Evolutionary conservation across 352 stramenopile species (phyloP).

Genomic region (Plasmopara muralis): DNA sequence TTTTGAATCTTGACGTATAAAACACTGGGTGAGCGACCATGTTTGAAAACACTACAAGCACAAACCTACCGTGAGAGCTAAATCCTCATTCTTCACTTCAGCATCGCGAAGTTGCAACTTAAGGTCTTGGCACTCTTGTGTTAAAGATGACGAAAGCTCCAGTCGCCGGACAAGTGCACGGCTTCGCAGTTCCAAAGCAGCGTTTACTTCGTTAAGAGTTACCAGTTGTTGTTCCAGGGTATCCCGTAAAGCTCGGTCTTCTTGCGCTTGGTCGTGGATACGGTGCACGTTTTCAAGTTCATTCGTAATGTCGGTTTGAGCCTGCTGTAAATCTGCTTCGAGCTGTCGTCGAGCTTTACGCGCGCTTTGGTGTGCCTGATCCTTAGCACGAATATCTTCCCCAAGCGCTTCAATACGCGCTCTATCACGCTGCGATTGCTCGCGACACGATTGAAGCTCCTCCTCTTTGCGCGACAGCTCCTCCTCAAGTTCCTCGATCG

Average conservation of each 20-base stretch:
- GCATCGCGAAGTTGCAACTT: constrained; percentile 53
- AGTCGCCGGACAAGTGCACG: constrained; percentile 58
- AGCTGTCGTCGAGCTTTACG: constrained; percentile 36
- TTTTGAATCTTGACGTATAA: constrained; percentile 45
- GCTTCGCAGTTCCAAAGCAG: constrained; percentile 61
- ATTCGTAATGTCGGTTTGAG: constrained; percentile 45
- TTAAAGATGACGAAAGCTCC: constrained; percentile 40
- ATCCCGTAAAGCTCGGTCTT: constrained; percentile 43
- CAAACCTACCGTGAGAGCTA: constrained; percentile 42
- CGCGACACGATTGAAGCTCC: constrained; percentile 36
- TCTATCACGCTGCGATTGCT: constrained; percentile 49
- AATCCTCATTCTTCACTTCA: constrained; percentile 65
- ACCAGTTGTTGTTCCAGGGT: constrained; percentile 60
- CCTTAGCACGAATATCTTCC: constrained; percentile 34
- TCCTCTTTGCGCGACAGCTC: constrained; percentile 63
- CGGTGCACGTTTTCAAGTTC: constrained; percentile 45
- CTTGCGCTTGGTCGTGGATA: constrained; percentile 38
- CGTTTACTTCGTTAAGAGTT: constrained; percentile 72
- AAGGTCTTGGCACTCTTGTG: constrained; percentile 52
- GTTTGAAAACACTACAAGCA: too few species aligned
- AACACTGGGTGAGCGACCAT: constrained; percentile 1
- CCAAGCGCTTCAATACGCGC: constrained; percentile 51
- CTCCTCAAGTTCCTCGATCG: constrained; percentile 76
- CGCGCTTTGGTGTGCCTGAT: constrained; percentile 27
- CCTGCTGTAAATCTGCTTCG: constrained; percentile 45